Evolutionary conservation across 768 basidiomycete species (phyloP).

Genomic region (Kwoniella mangroviensis): DNA sequence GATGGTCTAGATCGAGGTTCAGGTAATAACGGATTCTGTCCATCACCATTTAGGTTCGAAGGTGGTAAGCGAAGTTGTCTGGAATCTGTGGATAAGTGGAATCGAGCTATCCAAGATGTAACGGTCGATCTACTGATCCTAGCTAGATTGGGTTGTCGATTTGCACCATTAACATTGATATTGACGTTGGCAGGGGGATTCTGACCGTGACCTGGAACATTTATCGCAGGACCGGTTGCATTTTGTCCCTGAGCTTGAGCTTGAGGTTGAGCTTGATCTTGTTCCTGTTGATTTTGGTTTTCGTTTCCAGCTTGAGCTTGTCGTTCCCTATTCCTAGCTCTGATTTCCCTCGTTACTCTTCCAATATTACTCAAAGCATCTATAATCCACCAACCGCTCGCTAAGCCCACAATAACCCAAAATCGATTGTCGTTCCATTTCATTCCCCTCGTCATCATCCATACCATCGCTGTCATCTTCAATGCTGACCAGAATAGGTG

Average conservation of each 20-base stretch:
- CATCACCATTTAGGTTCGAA: conserved; percentile 3
- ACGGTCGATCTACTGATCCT: neutral
- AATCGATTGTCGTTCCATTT: conserved; percentile 39
- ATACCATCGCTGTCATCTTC: conserved; percentile 40
- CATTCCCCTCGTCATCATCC: conserved; percentile 49
- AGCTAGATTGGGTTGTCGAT: neutral
- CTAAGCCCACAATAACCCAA: conserved; percentile 39
- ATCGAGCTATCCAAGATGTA: conserved; percentile 21
- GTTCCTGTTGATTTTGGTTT: neutral
- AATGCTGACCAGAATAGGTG: conserved; percentile 37
- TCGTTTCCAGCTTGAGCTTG: neutral
- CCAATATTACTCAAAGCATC: conserved; percentile 21
- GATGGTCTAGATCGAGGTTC: conserved; percentile 23
- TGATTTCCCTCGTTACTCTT: conserved; percentile 13
- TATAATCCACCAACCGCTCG: conserved; percentile 40
- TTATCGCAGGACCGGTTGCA: neutral
- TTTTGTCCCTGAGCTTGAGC: conserved; percentile 1
- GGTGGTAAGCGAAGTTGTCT: conserved; percentile 33
- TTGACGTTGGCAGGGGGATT: too few relatives aligned
- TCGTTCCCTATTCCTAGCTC: neutral
- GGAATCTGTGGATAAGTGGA: conserved; percentile 41
- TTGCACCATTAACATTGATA: neutral
- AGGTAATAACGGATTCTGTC: conserved; percentile 2
- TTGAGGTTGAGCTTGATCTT: conserved; percentile 8
- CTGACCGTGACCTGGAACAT: too few relatives aligned